These are phyloP conservation scores for Yarrowia yakushimensis DNA, from an alignment of 805 yeast species.

Conservation along the genomic window DNA sequence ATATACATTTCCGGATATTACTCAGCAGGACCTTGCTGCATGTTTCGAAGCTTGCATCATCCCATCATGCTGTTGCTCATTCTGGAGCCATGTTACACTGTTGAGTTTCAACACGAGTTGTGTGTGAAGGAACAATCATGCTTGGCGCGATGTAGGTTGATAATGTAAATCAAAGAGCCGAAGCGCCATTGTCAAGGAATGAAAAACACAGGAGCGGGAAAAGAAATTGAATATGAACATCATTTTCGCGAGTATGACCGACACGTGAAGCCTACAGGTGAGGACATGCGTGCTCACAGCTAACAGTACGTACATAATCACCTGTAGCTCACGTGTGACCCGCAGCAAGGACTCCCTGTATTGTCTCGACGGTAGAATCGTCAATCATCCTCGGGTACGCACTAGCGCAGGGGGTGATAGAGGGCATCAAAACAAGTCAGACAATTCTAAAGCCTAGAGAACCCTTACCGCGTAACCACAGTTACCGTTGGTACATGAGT, in stretches of 20 bases:
- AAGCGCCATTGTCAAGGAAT: not conserved
- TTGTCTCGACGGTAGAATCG: not conserved
- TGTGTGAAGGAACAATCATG: not conserved
- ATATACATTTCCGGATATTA: not conserved
- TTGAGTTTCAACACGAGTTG: not conserved
- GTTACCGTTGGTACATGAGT: not conserved
- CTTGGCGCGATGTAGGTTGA: not conserved
- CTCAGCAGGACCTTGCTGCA: not conserved
- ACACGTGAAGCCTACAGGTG: no score
- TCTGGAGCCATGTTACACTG: not conserved
- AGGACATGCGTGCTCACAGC: no score
- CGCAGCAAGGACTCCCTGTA: not conserved
- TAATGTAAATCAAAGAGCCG: not conserved
- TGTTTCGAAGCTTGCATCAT: not conserved
- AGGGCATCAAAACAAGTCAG: not conserved
- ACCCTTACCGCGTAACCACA: not conserved
- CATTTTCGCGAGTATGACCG: no score
- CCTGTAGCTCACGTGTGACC: not conserved
- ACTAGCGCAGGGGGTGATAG: constrained; percentile 5
- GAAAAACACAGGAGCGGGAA: not conserved
- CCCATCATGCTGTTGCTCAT: not conserved
- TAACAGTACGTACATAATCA: no score
- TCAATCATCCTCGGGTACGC: not conserved
- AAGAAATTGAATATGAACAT: not conserved
- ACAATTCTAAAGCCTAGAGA: not conserved